Evolutionary conservation across 148 eudicot species (phyloP).

Genomic region (Persicaria tinctoria): DNA sequence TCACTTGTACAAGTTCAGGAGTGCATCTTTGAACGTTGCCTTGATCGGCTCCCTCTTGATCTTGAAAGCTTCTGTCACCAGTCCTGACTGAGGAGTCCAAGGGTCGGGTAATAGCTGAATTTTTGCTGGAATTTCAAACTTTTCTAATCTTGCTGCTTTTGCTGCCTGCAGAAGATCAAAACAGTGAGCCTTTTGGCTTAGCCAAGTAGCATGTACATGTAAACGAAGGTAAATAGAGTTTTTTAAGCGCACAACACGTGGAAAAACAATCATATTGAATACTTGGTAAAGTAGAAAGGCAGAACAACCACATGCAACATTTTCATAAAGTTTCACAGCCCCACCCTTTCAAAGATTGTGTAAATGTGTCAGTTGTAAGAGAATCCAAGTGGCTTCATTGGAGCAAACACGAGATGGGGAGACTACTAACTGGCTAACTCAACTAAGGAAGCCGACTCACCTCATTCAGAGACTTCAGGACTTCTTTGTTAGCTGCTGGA

Average conservation of each 20-base stretch:
- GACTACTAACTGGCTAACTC: neutral
- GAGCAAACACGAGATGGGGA: neutral
- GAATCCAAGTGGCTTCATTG: neutral
- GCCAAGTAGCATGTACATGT: neutral
- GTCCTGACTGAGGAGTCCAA: conserved; percentile 93
- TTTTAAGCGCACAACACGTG: too few species aligned
- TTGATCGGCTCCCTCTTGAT: conserved; percentile 89
- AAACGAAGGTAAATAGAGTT: too few species aligned
- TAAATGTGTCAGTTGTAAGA: neutral
- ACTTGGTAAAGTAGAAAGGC: neutral
- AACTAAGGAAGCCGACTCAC: conserved; percentile 28
- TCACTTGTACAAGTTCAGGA: conserved; percentile 56
- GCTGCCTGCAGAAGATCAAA: conserved; percentile 40
- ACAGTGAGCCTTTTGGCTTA: neutral
- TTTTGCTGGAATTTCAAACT: conserved; percentile 77
- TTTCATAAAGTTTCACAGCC: neutral
- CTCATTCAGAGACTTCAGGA: conserved; percentile 70
- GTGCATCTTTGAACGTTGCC: conserved; percentile 66
- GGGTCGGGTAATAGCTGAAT: conserved; percentile 68
- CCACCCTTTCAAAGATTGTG: neutral
- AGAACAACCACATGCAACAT: neutral
- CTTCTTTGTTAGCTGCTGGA: conserved; percentile 63
- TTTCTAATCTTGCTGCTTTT: conserved; percentile 64
- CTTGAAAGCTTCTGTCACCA: conserved; percentile 91
- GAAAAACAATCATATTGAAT: neutral